phyloP scores from a whole-genome alignment of 192 early-diverging fungal genomes.

The Coemansia sp. region DNA sequence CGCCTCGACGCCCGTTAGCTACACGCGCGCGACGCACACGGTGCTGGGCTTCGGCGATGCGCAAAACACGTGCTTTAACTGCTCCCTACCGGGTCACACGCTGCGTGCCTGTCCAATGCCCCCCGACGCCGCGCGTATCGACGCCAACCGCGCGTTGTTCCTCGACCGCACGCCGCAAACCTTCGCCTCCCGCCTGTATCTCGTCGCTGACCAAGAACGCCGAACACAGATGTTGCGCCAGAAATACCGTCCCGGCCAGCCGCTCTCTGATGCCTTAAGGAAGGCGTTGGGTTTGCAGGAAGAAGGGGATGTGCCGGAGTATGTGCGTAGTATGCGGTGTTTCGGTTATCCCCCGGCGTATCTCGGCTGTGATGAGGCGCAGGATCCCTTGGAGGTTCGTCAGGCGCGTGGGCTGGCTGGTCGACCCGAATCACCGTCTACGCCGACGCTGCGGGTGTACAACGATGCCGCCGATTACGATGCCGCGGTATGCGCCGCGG shows the following conservation, averaged over 20 bases:
- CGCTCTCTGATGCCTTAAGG: conserved; percentile 28
- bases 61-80: conserved; percentile 47
- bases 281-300: conserved; percentile 28
- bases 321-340: conserved; percentile 30
- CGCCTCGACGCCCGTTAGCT: conserved; percentile 8
- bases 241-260: conserved; percentile 29
- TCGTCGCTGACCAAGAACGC: conserved; percentile 32
- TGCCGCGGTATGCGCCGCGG: background rate
- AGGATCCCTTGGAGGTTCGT: conserved; percentile 33
- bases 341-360: conserved; percentile 48
- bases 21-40: conserved; percentile 20
- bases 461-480: conserved; percentile 22
- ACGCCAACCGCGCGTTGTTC: conserved; percentile 32
- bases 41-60: conserved; percentile 27
- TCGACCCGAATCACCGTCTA: conserved; percentile 8
- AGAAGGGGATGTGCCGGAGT: conserved; percentile 28
- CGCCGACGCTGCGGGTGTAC: conserved; percentile 29
- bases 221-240: conserved; percentile 27
- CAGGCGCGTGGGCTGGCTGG: too few relatives aligned
- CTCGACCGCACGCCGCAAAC: conserved; percentile 19
- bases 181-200: conserved; percentile 33
- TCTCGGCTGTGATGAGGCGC: conserved; percentile 17
- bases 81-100: conserved; percentile 40
- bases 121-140: conserved; percentile 20
- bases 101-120: conserved; percentile 38